These are phyloP conservation scores for Beauveria brongniartii DNA, from an alignment of 2,329 filamentous ascomycete species.

Conservation along the genomic window DNA sequence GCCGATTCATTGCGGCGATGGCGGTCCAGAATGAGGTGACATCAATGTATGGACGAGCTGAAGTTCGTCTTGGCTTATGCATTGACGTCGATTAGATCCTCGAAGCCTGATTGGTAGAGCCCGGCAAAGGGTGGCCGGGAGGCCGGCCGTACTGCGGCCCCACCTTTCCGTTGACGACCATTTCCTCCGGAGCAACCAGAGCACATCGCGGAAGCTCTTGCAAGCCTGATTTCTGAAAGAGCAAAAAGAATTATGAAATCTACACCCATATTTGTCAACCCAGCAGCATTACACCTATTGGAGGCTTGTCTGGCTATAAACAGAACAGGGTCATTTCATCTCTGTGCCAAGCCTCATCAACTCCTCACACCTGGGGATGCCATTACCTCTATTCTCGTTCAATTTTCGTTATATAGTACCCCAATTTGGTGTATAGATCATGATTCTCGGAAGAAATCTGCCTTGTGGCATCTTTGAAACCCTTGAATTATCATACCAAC, in stretches of 20 bases:
- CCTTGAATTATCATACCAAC: background rate
- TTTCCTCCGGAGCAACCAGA: background rate
- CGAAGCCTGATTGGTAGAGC: too few species aligned
- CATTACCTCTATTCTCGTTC: background rate
- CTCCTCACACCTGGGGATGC: background rate
- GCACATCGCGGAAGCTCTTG: background rate
- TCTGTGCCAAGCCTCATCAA: background rate
- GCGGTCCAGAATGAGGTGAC: too few species aligned
- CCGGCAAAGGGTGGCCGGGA: background rate
- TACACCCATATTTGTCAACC: too few species aligned
- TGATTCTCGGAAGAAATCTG: background rate
- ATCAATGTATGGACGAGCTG: too few species aligned
- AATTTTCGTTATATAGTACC: background rate
- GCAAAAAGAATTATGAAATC: too few species aligned
- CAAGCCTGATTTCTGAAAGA: background rate
- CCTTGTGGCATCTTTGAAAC: background rate
- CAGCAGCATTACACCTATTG: background rate
- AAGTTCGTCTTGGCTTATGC: too few species aligned
- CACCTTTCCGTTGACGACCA: background rate
- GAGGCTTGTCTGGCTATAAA: background rate
- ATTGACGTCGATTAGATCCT: too few species aligned
- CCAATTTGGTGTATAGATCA: background rate
- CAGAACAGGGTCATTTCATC: background rate
- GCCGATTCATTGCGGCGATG: background rate
- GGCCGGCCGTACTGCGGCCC: background rate